Percentiles rank a stretch among this genome's conserved stretches.
phyloP scores from a whole-genome alignment of 331 rosid species.

The Erythrophleum ivorense region DNA sequence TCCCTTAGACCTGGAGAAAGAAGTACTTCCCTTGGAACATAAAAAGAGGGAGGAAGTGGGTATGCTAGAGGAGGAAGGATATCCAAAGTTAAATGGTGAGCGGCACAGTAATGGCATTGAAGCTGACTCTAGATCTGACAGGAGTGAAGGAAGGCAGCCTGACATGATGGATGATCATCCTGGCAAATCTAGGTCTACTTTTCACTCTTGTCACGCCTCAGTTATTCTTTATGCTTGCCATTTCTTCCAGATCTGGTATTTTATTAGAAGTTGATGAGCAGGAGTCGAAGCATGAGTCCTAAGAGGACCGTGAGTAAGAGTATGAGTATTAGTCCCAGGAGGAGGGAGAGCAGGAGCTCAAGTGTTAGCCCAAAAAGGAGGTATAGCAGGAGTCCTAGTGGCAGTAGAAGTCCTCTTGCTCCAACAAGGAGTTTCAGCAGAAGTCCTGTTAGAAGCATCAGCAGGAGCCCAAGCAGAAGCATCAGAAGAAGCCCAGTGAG shows the following conservation, averaged over 20 bases:
- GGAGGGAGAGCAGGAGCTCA: slow-evolving; percentile 60
- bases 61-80: slow-evolving; percentile 44
- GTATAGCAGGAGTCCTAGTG: slow-evolving; percentile 56
- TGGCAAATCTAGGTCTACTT: slow-evolving; percentile 76
- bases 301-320: slow-evolving; percentile 70
- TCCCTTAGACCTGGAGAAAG: slow-evolving; percentile 31
- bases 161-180: slow-evolving; percentile 74
- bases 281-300: slow-evolving; percentile 80
- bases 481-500: slow-evolving; percentile 57
- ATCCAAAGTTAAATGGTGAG: slow-evolving; percentile 65
- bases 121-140: slow-evolving; percentile 52
- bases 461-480: slow-evolving; percentile 55
- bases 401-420: slow-evolving; percentile 56
- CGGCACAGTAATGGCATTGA: slow-evolving; percentile 57
- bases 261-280: slow-evolving; percentile 75
- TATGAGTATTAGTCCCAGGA: slow-evolving; percentile 75
- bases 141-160: slow-evolving; percentile 63
- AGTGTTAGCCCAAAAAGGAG: slow-evolving; percentile 53
- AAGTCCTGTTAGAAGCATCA: slow-evolving; percentile 56
- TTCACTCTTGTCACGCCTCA: slow-evolving; percentile 61
- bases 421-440: slow-evolving; percentile 55
- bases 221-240: slow-evolving; percentile 62
- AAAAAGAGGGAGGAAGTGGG: slow-evolving; percentile 49
- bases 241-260: slow-evolving; percentile 64
- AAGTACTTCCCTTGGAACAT: slow-evolving; percentile 32